phyloP scores from a whole-genome alignment of 2,329 filamentous ascomycete genomes.

The Colletotrichum abscissum region DNA sequence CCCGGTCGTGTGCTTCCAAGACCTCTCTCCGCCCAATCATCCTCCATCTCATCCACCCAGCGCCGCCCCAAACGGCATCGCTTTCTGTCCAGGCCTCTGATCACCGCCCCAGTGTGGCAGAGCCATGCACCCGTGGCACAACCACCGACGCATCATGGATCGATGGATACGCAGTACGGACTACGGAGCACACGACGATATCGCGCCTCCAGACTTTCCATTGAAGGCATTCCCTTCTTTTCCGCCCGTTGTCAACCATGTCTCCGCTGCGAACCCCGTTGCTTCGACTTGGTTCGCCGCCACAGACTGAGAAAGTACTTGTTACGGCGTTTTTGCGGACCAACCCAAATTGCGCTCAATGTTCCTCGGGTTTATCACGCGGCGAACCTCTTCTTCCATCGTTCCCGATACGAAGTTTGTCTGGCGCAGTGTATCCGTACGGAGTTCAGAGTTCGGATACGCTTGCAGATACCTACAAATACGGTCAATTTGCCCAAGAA shows the following conservation, averaged over 20 bases:
- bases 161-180: neutral
- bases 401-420: neutral
- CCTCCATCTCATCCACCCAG: neutral
- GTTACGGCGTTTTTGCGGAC: neutral
- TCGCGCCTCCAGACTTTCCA: neutral
- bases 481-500: neutral
- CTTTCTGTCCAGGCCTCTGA: neutral
- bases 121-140: neutral
- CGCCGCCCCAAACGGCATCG: slow-evolving; percentile 10
- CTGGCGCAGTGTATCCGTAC: too few species aligned
- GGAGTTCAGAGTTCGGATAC: too few species aligned
- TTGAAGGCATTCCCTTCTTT: neutral
- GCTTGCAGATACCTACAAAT: too few species aligned
- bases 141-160: slow-evolving; percentile 4
- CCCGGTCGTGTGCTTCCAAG: slow-evolving; percentile 2
- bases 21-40: slow-evolving; percentile 10
- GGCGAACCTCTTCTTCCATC: neutral
- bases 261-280: too few species aligned
- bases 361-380: slow-evolving; percentile 1
- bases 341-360: neutral
- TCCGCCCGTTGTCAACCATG: neutral
- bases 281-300: neutral
- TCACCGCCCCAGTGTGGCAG: slow-evolving; percentile 14
- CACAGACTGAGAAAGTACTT: slow-evolving; percentile 1
- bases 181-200: neutral